phyloP scores from a whole-genome alignment of 306 rosid species.

The Quercus engelmannii region DNA sequence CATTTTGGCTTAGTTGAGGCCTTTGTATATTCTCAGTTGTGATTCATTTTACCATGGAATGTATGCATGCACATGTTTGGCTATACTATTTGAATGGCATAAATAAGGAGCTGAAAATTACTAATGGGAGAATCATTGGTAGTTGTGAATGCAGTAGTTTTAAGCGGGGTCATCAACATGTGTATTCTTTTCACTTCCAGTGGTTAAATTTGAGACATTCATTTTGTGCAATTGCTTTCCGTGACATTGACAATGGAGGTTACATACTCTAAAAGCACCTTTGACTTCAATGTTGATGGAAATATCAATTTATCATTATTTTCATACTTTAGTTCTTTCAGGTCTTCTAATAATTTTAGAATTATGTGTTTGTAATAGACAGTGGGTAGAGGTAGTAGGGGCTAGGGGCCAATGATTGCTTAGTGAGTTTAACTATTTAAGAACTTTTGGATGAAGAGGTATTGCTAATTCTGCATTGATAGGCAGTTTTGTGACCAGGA shows the following conservation, averaged over 20 bases:
- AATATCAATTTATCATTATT: not conserved
- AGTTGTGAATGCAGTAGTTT: not conserved
- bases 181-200: not conserved
- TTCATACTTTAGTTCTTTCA: not conserved
- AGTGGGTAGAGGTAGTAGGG: not conserved
- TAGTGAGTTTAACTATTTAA: not conserved
- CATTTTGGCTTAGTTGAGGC: not conserved
- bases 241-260: not conserved
- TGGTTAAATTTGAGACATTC: not conserved
- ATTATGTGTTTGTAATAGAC: not conserved
- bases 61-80: no score
- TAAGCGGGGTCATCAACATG: not conserved
- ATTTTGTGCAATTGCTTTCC: not conserved
- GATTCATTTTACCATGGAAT: not conserved
- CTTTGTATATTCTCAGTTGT: not conserved
- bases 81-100: not conserved
- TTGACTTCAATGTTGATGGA: not conserved
- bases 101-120: not conserved
- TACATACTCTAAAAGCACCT: not conserved
- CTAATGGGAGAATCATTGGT: not conserved
- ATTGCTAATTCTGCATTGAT: not conserved
- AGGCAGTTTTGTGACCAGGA: not conserved
- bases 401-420: no score
- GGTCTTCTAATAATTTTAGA: not conserved
- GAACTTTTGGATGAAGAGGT: not conserved